A percentile compares a stretch with the other conserved stretches of the same genome.
Evolutionary conservation across 177 flowering plant species (phyloP).

Genomic region (Vitis hybrid): DNA sequence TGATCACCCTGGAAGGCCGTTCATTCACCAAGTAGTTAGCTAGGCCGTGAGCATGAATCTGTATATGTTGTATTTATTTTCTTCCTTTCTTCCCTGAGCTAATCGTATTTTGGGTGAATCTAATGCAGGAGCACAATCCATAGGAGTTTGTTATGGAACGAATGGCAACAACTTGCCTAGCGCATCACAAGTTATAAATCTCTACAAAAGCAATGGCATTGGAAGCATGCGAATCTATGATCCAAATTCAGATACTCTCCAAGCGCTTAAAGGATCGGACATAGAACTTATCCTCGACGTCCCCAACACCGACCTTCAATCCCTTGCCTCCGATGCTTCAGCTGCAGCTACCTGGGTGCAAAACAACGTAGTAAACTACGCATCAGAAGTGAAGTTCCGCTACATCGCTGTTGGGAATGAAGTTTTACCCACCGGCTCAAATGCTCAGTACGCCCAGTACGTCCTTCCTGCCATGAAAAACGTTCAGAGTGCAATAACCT

Average conservation of each 20-base stretch:
- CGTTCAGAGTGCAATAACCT: too few relatives aligned
- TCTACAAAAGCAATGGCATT: constrained; percentile 24
- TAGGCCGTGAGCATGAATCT: too few relatives aligned
- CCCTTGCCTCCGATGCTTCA: constrained; percentile 1
- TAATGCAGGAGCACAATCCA: constrained; percentile 15
- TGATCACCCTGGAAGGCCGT: too few relatives aligned
- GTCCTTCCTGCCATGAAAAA: neutral
- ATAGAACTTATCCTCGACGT: constrained; percentile 38
- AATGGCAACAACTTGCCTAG: constrained; percentile 25
- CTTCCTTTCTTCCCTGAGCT: neutral
- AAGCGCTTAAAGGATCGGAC: constrained; percentile 36
- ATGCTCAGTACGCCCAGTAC: neutral
- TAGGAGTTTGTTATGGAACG: constrained; percentile 28
- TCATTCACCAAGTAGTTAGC: too few relatives aligned
- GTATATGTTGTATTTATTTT: too few relatives aligned
- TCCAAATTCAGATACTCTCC: constrained; percentile 24
- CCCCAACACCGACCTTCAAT: constrained; percentile 24
- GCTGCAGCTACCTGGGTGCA: constrained; percentile 37
- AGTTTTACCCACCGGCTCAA: neutral
- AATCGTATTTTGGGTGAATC: neutral
- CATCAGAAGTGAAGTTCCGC: constrained; percentile 22
- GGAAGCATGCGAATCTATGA: constrained; percentile 31
- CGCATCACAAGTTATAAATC: constrained; percentile 21
- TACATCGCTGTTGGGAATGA: constrained; percentile 53
- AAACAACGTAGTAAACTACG: constrained; percentile 13